Evolutionary conservation across 73 alveolate genomes (phyloP).

Genomic region (Paramecium tetraurelia): DNA sequence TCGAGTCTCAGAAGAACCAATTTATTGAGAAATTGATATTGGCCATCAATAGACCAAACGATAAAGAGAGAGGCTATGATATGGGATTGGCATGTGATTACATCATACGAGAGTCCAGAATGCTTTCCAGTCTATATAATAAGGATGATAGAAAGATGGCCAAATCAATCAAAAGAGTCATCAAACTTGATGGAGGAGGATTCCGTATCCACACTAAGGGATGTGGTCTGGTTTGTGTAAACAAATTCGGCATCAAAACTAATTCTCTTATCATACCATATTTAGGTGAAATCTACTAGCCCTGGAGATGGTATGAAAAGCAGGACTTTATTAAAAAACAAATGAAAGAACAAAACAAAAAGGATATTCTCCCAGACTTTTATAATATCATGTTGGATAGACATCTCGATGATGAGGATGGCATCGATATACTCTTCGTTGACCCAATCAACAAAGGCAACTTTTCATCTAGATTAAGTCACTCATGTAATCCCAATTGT

Average conservation of each 20-base stretch:
- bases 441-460: slow-evolving; percentile 95
- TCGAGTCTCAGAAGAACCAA: slow-evolving; percentile 66
- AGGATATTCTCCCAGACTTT: slow-evolving; percentile 94
- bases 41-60: slow-evolving; percentile 71
- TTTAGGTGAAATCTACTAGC: slow-evolving; percentile 94
- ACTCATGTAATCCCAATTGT: slow-evolving; percentile 96
- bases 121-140: slow-evolving; percentile 63
- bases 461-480: slow-evolving; percentile 92
- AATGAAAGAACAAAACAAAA: slow-evolving; percentile 76
- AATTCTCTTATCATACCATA: slow-evolving; percentile 92
- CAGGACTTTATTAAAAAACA: slow-evolving; percentile 91
- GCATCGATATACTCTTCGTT: slow-evolving; percentile 84
- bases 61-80: slow-evolving; percentile 72
- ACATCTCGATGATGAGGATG: slow-evolving; percentile 93
- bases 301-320: slow-evolving; percentile 97
- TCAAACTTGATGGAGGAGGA: slow-evolving; percentile 69
- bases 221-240: slow-evolving; percentile 90
- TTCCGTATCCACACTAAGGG: slow-evolving; percentile 94
- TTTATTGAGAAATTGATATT: slow-evolving; percentile 82
- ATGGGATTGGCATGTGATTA: slow-evolving; percentile 79
- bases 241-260: slow-evolving; percentile 87
- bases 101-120: slow-evolving; percentile 66
- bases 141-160: slow-evolving; percentile 78
- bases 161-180: slow-evolving; percentile 70
- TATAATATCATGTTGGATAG: slow-evolving; percentile 95